Evolutionary conservation across 257 asterid species (phyloP).

Genomic region (Lavandula angustifolia): DNA sequence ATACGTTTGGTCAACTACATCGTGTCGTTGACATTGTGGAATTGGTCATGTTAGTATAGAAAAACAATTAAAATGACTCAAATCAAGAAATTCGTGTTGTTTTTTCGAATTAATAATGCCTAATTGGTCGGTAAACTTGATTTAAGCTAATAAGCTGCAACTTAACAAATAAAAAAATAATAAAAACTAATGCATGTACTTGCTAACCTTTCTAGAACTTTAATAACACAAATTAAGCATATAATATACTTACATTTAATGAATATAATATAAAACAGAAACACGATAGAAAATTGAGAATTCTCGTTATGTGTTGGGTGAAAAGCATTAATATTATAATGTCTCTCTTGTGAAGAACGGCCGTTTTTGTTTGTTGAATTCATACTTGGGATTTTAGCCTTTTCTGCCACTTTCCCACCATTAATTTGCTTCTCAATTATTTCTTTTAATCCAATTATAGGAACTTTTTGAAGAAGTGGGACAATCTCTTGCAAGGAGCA

Average conservation of each 20-base stretch:
- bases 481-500: constrained; percentile 14
- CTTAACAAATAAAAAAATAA: background rate
- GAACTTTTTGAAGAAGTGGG: background rate
- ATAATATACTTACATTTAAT: background rate
- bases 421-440: constrained; percentile 1
- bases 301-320: background rate
- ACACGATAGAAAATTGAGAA: background rate
- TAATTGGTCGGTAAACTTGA: constrained; percentile 22
- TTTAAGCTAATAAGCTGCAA: constrained; percentile 1
- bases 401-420: constrained; percentile 22
- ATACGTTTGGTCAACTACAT: constrained; percentile 34
- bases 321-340: background rate
- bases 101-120: background rate
- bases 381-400: constrained; percentile 35
- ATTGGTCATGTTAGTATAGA: background rate
- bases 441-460: background rate
- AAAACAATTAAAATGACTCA: background rate
- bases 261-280: too few relatives aligned
- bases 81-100: background rate
- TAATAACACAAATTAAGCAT: background rate
- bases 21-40: constrained; percentile 30
- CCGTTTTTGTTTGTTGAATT: constrained; percentile 36
- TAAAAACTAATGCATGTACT: background rate
- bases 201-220: background rate
- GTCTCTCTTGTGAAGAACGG: constrained; percentile 34